Percentiles rank a stretch among this genome's conserved stretches.
Conservation (phyloP, 169 alveolate genomes). For the Babesia gibsoni region DNA sequence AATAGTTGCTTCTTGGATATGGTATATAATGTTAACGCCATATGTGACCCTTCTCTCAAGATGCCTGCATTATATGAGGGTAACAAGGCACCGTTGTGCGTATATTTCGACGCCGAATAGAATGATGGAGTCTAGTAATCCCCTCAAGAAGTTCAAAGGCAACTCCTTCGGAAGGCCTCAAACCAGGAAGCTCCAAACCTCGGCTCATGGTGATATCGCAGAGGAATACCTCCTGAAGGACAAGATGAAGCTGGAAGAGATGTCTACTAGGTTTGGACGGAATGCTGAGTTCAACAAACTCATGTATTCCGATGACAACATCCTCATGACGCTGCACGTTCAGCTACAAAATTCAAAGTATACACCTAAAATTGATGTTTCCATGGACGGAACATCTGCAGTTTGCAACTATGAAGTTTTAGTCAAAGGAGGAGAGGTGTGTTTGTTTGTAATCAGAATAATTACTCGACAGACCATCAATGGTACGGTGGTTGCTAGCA, state of each 20-base stretch:
- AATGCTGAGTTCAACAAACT: conserved; percentile 41
- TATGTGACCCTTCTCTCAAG: too few relatives aligned
- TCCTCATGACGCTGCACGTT: conserved; percentile 33
- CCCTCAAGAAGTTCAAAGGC: neutral
- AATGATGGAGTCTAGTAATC: neutral
- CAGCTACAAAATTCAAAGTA: conserved; percentile 19
- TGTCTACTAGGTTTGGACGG: conserved; percentile 30
- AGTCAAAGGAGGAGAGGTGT: conserved; percentile 33
- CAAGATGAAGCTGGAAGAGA: neutral
- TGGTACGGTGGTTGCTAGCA: conserved; percentile 30
- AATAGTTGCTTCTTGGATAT: too few relatives aligned
- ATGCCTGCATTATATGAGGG: neutral
- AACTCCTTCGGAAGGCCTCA: neutral
- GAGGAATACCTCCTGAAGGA: too few relatives aligned
- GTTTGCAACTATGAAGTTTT: conserved; percentile 24
- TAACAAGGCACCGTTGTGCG: neutral
- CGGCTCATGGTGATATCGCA: neutral
- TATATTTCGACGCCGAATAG: neutral
- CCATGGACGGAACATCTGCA: conserved; percentile 20
- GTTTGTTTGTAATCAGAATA: neutral
- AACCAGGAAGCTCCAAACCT: neutral
- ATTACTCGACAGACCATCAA: conserved; percentile 10
- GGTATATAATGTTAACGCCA: too few relatives aligned
- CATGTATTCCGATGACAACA: conserved; percentile 53
- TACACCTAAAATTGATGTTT: conserved; percentile 22